Evolutionary conservation across 495 filamentous ascomycete genomes (phyloP), one percentile per base, ranked within the genome.

Genomic region (Talaromyces trachyspermus): DNA sequence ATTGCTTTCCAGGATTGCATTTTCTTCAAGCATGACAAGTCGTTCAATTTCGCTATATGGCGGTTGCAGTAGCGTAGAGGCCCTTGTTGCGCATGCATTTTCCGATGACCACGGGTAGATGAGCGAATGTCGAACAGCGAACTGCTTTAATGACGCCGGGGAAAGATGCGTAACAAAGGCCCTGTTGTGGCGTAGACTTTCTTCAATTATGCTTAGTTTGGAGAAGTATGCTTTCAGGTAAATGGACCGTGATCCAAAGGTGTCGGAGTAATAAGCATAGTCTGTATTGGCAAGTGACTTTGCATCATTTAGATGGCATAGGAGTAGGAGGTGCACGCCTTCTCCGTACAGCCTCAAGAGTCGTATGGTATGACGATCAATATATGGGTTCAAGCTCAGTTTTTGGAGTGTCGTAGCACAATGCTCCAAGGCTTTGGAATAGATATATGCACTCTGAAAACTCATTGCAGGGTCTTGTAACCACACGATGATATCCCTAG

Each of bases 11-110:
- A 1, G 17, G 5, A 40, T 23, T 2, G 37, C 37, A 23, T 40
- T 18, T 23, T 40, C 37, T 20, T 40, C 37, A 23, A 40, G 37
- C 37, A 40, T 23, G 17, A 40, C 17, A 20, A 40, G 37, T 19
- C 18, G 37, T 18, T 40, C 37, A 23, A 23, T 18, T 9, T 35
- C 12, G 12, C 30, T 15, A 35, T 35, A 35, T 1, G 17, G n/a
- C 5, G 30, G n/a, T 1, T 35, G 30, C 30, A 35, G 11, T 35
- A 15, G 9, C 3, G 30, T 35, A 35, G 30, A 2, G 17, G n/a
- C 12, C 9, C 11, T 15, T 35, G 30, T 14, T 14, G 30, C 6
- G 30, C 11, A 35, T 15, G 17, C 2, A 6, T 12, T 5, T 14
- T 35, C n/a, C 17, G 30, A 35, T 14, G n/a, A 6, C 12, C n/a